Evolutionary conservation across 169 alveolate genomes (phyloP).

Genomic region (Cryptosporidium parvum): DNA sequence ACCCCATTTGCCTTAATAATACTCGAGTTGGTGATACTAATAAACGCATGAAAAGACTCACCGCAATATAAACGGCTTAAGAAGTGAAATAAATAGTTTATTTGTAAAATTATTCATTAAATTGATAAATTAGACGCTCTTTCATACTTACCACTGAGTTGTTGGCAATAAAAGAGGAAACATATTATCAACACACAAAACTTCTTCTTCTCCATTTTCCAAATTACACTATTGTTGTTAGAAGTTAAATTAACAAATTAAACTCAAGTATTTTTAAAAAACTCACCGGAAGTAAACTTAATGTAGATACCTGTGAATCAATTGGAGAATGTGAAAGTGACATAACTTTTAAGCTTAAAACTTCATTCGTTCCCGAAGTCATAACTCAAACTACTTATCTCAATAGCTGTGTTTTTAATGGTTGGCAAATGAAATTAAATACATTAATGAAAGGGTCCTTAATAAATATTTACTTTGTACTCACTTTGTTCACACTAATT

Average conservation of each 20-base stretch:
- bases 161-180: slow-evolving; percentile 62
- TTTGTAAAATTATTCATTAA: background rate
- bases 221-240: background rate
- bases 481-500: background rate
- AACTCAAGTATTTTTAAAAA: background rate
- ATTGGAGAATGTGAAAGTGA: slow-evolving; percentile 53
- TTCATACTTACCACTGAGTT: slow-evolving; percentile 63
- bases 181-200: slow-evolving; percentile 59
- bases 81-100: background rate
- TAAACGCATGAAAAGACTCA: slow-evolving; percentile 62
- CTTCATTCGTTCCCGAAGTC: slow-evolving; percentile 12
- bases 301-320: slow-evolving; percentile 46
- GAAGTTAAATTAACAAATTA: background rate
- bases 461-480: background rate
- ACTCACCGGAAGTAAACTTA: slow-evolving; percentile 52
- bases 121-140: background rate
- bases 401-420: background rate
- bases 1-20: slow-evolving; percentile 63
- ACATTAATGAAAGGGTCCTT: background rate
- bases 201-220: slow-evolving; percentile 22
- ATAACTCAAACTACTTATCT: background rate
- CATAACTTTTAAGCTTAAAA: slow-evolving; percentile 57
- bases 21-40: slow-evolving; percentile 60
- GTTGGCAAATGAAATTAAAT: background rate
- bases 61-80: slow-evolving; percentile 64